A percentile compares a stretch with the other conserved stretches of the same genome.
Evolutionary conservation across 352 stramenopile species (phyloP).

Genomic region (Phytophthora chlamydospora): DNA sequence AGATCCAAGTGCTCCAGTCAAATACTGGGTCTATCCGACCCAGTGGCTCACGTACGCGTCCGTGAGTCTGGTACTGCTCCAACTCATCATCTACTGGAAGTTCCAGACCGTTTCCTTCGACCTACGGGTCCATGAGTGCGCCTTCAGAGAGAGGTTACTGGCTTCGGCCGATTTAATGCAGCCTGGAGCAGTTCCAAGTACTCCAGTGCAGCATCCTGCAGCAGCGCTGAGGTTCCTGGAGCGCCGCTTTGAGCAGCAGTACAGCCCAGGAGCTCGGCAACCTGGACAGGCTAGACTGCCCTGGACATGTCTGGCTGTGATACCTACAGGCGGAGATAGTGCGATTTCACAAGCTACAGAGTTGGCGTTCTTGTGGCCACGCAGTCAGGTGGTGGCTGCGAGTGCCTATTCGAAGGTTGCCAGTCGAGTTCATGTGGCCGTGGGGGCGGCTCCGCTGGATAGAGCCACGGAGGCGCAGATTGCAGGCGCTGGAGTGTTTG

Average conservation of each 20-base stretch:
- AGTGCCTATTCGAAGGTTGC: constrained; percentile 36
- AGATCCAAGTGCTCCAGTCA: constrained; percentile 39
- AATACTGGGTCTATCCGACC: constrained; percentile 73
- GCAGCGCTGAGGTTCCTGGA: constrained; percentile 55
- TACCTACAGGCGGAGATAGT: constrained; percentile 40
- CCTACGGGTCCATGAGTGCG: constrained; percentile 71
- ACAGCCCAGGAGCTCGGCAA: constrained; percentile 31
- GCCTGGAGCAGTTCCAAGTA: constrained; percentile 16
- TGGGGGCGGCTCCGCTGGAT: constrained; percentile 36
- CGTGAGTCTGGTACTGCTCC: constrained; percentile 49
- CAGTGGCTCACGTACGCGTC: constrained; percentile 70
- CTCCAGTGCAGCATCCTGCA: constrained; percentile 23
- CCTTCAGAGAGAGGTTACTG: constrained; percentile 61
- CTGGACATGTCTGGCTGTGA: constrained; percentile 69
- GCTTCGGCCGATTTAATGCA: constrained; percentile 37
- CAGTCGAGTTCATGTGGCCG: constrained; percentile 51
- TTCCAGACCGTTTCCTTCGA: constrained; percentile 58
- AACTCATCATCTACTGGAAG: constrained; percentile 52
- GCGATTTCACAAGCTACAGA: constrained; percentile 39
- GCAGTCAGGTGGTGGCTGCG: constrained; percentile 51
- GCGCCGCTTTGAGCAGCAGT: constrained; percentile 70
- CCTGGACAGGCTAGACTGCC: constrained; percentile 46
- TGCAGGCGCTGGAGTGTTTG: constrained; percentile 40
- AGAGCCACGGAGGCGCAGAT: constrained; percentile 14
- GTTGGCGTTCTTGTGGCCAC: constrained; percentile 62